These are phyloP conservation scores for Podila epigama DNA, from an alignment of 192 early-diverging fungal genomes.

Conservation along the genomic window DNA sequence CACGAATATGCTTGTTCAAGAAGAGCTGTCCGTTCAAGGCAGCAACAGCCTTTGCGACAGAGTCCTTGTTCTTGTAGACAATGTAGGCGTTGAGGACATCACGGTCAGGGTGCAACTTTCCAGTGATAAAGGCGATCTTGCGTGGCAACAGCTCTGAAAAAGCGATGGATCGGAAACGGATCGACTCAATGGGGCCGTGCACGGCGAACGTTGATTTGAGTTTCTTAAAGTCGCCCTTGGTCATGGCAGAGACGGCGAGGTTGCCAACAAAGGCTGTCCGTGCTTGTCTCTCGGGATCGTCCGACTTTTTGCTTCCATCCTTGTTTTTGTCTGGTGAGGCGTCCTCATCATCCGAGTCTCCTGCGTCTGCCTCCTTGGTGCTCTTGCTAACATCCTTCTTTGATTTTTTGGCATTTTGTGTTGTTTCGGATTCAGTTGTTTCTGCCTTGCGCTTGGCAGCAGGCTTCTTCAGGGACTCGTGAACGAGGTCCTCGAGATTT, in stretches of 20 bases:
- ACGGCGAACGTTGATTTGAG: slow-evolving; percentile 71
- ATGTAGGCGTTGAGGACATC: slow-evolving; percentile 91
- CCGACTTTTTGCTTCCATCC: slow-evolving; percentile 43
- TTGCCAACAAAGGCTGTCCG: slow-evolving; percentile 98
- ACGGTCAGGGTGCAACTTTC: slow-evolving; percentile 84
- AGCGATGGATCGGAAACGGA: slow-evolving; percentile 91
- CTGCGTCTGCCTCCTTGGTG: slow-evolving; percentile 18
- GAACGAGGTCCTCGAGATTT: slow-evolving; percentile 40
- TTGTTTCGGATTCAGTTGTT: background rate
- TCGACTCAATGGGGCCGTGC: slow-evolving; percentile 80
- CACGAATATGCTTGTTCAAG: slow-evolving; percentile 87
- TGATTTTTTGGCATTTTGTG: slow-evolving; percentile 9
- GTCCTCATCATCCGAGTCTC: slow-evolving; percentile 50
- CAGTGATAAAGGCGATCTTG: slow-evolving; percentile 83
- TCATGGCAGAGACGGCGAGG: slow-evolving; percentile 64
- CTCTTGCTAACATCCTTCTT: slow-evolving; percentile 42
- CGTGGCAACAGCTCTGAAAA: slow-evolving; percentile 73
- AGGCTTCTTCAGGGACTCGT: slow-evolving; percentile 28
- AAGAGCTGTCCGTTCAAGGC: slow-evolving; percentile 84
- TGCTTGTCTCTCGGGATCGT: slow-evolving; percentile 64
- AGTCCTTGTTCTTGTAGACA: slow-evolving; percentile 72
- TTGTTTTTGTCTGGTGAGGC: slow-evolving; percentile 50
- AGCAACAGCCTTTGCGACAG: slow-evolving; percentile 64
- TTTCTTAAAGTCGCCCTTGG: slow-evolving; percentile 67
- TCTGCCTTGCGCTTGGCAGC: slow-evolving; percentile 32